phyloP scores from a whole-genome alignment of 164 flowering plant species.

The Kalanchoe fedtschenkoi region DNA sequence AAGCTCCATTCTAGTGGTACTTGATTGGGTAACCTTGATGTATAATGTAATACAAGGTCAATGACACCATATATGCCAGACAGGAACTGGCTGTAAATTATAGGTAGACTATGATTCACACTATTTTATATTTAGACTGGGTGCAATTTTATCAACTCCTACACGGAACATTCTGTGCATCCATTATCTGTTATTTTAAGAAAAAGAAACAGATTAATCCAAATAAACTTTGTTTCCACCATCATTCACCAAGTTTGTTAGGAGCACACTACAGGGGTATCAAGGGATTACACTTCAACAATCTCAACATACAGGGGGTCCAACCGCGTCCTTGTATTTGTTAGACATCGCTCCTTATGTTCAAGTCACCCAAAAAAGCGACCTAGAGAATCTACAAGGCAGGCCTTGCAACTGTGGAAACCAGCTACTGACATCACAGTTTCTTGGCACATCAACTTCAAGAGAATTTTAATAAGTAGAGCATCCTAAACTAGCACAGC shows the following conservation, averaged over 20 bases:
- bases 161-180: no score
- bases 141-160: neutral
- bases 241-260: neutral
- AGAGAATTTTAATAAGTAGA: neutral
- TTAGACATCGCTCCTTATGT: neutral
- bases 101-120: neutral
- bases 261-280: neutral
- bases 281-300: neutral
- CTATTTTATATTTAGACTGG: neutral
- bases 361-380: neutral
- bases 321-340: neutral
- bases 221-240: neutral
- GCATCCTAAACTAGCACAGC: neutral
- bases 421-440: neutral
- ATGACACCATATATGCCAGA: neutral
- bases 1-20: neutral
- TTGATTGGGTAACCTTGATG: neutral
- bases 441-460: neutral
- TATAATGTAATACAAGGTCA: neutral
- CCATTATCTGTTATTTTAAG: no score
- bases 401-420: neutral
- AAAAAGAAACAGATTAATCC: conserved; percentile 1
- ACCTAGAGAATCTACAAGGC: neutral
- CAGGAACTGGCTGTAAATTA: neutral
- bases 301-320: neutral